Percentiles rank a stretch among this genome's conserved stretches.
Evolutionary conservation across 2,329 filamentous ascomycete species (phyloP).

Genomic region (Arthrobotrys musiformis): DNA sequence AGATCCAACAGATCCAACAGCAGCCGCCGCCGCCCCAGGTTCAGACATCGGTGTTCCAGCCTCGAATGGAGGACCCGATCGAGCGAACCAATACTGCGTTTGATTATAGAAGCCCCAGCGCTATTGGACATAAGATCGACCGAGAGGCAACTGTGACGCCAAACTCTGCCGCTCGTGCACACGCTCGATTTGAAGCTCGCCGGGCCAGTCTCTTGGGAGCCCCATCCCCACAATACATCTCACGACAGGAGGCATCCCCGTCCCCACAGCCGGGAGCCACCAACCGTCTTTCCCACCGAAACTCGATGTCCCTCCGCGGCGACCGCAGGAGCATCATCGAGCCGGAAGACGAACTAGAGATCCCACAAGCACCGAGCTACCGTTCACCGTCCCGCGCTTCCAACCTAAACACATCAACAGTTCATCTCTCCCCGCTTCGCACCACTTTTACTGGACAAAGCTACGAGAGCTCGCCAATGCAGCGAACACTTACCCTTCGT

Average conservation of each 20-base stretch:
- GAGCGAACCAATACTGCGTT: slow-evolving; percentile 38
- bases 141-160: slow-evolving; percentile 51
- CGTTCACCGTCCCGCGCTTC: slow-evolving; percentile 48
- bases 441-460: slow-evolving; percentile 19
- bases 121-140: slow-evolving; percentile 53
- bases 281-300: slow-evolving; percentile 46
- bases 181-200: slow-evolving; percentile 50
- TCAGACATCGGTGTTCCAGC: slow-evolving; percentile 34
- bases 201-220: slow-evolving; percentile 41
- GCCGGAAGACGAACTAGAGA: slow-evolving; percentile 46
- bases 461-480: slow-evolving; percentile 45
- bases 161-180: slow-evolving; percentile 38
- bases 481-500: slow-evolving; percentile 37
- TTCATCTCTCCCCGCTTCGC: slow-evolving; percentile 34
- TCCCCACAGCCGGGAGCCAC: slow-evolving; percentile 49
- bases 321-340: slow-evolving; percentile 37
- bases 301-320: slow-evolving; percentile 48
- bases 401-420: slow-evolving; percentile 12
- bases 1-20: background rate
- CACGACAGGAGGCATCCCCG: slow-evolving; percentile 48
- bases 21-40: slow-evolving; percentile 28
- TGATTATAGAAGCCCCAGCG: slow-evolving; percentile 49
- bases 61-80: slow-evolving; percentile 39
- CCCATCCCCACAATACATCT: slow-evolving; percentile 40
- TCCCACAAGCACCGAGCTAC: slow-evolving; percentile 29